Percentiles rank a stretch among this genome's conserved stretches.
These are phyloP conservation scores for Pseudogymnoascus destructans DNA, from an alignment of 2,329 filamentous ascomycete species.

Conservation along the genomic window DNA sequence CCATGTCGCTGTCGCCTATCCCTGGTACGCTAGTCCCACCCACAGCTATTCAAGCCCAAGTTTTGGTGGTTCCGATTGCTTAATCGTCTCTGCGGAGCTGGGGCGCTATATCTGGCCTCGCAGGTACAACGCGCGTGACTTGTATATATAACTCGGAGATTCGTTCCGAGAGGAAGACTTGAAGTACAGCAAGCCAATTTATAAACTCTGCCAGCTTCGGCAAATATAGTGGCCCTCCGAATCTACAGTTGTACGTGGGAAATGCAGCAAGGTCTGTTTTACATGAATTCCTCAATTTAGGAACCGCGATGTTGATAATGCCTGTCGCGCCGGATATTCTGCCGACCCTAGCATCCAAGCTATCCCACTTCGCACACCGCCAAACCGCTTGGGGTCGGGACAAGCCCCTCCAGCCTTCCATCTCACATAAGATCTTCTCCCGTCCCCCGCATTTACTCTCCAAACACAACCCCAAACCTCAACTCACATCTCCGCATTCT, in stretches of 20 bases:
- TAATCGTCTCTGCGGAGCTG: neutral
- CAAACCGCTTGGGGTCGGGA: neutral
- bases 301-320: constrained; percentile 6
- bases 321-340: constrained; percentile 6
- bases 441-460: constrained; percentile 3
- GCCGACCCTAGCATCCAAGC: neutral
- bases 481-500: neutral
- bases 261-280: neutral
- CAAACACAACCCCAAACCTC: constrained; percentile 12
- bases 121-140: neutral
- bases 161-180: neutral
- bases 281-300: neutral
- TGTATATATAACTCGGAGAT: neutral
- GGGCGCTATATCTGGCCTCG: neutral
- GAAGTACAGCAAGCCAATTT: neutral
- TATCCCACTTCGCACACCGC: neutral
- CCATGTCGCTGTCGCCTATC: constrained; percentile 29
- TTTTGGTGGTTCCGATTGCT: neutral
- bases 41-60: neutral
- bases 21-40: neutral
- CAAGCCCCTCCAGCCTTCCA: constrained; percentile 1
- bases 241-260: neutral
- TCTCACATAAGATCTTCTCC: neutral
- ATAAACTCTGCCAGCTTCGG: neutral
- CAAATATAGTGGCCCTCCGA: neutral